phyloP scores from a whole-genome alignment of 2,329 filamentous ascomycete species.

The Allantophomopsis cytisporea region DNA sequence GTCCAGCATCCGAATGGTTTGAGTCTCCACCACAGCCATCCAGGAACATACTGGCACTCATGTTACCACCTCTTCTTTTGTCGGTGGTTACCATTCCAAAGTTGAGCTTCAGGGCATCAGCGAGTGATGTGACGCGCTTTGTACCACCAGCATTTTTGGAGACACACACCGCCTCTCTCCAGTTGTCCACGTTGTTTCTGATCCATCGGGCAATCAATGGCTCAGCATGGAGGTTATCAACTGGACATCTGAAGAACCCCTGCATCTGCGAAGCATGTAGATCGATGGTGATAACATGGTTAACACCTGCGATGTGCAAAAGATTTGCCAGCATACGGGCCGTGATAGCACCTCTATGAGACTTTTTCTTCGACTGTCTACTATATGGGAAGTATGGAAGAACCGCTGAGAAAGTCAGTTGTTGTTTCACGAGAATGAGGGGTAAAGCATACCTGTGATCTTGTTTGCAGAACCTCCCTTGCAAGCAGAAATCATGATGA shows the following conservation, averaged over 20 bases:
- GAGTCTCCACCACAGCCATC: slow-evolving; percentile 39
- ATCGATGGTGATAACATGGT: slow-evolving; percentile 96
- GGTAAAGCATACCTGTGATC: slow-evolving; percentile 61
- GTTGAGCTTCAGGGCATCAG: slow-evolving; percentile 91
- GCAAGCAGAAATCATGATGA: slow-evolving; percentile 98
- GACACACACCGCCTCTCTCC: slow-evolving; percentile 87
- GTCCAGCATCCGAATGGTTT: too few species aligned
- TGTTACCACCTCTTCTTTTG: slow-evolving; percentile 47
- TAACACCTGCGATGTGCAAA: slow-evolving; percentile 82
- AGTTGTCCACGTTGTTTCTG: slow-evolving; percentile 71
- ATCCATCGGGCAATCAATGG: slow-evolving; percentile 95
- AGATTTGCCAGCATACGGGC: slow-evolving; percentile 95
- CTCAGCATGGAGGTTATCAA: slow-evolving; percentile 94
- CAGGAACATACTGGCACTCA: slow-evolving; percentile 69
- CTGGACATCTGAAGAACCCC: slow-evolving; percentile 94
- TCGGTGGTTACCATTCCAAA: slow-evolving; percentile 94
- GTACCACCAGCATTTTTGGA: slow-evolving; percentile 97
- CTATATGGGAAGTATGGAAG: slow-evolving; percentile 98
- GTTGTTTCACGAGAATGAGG: neutral
- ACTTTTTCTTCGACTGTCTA: slow-evolving; percentile 98
- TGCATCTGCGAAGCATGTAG: slow-evolving; percentile 98
- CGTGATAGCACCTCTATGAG: slow-evolving; percentile 88
- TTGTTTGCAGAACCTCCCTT: slow-evolving; percentile 96
- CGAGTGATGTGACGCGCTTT: slow-evolving; percentile 90
- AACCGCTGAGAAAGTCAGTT: slow-evolving; percentile 42